These are phyloP conservation scores for Cronartium quercuum DNA, from an alignment of 1,284 basidiomycete genomes.

Conservation along the genomic window DNA sequence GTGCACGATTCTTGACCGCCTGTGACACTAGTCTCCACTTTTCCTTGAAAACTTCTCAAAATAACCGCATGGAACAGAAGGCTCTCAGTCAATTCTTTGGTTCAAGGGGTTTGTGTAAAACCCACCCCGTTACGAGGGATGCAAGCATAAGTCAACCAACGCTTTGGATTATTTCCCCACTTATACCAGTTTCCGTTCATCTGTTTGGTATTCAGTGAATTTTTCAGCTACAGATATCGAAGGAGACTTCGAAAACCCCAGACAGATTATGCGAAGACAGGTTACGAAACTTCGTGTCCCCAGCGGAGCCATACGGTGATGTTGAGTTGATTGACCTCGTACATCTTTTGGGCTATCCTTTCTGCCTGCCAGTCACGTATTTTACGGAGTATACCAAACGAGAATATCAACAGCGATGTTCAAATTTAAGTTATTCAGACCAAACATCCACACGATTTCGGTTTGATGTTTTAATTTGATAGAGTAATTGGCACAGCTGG, in stretches of 20 bases:
- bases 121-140: not conserved
- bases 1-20: not conserved
- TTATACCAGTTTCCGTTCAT: slow-evolving; percentile 38
- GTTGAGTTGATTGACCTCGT: slow-evolving; percentile 3
- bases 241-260: not conserved
- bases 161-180: slow-evolving; percentile 29
- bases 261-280: too few relatives aligned
- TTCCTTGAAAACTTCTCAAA: slow-evolving; percentile 20
- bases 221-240: not conserved
- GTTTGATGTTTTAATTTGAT: not conserved
- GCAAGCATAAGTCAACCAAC: not conserved
- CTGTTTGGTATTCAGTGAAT: not conserved
- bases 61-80: not conserved
- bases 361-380: slow-evolving; percentile 9
- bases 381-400: slow-evolving; percentile 6
- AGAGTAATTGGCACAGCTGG: not conserved
- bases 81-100: not conserved
- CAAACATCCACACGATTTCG: not conserved
- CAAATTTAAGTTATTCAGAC: not conserved
- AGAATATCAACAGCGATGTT: not conserved
- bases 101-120: not conserved
- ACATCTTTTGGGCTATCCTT: slow-evolving; percentile 33
- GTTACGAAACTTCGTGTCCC: slow-evolving; percentile 16
- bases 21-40: slow-evolving; percentile 25
- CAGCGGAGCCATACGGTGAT: slow-evolving; percentile 36